Evolutionary conservation across 2,329 filamentous ascomycete species (phyloP).

Genomic region (Ceratocystis lukuohia): DNA sequence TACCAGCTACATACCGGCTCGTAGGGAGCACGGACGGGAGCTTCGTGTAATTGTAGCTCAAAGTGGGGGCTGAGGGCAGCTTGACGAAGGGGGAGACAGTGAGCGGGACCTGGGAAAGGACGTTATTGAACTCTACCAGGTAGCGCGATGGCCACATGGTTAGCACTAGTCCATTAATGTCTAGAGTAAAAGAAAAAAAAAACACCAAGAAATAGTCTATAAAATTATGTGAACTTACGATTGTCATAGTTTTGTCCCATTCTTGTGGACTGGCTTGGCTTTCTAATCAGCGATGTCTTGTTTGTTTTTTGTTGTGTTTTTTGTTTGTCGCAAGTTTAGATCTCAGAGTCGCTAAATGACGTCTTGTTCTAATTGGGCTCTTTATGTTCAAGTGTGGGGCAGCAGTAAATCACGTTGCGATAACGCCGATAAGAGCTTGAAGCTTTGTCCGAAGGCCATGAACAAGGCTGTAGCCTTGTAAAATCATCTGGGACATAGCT

Average conservation of each 20-base stretch:
- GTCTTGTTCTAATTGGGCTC: constrained; percentile 6
- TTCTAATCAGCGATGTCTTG: not conserved
- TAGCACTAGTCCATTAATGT: not conserved
- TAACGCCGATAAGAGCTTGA: constrained; percentile 20
- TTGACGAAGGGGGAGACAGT: constrained; percentile 90
- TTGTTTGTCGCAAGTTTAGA: not conserved
- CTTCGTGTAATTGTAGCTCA: constrained; percentile 89
- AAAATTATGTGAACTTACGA: constrained; percentile 24
- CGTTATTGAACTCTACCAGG: constrained; percentile 57
- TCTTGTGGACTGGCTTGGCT: not conserved
- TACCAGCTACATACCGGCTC: constrained; percentile 30
- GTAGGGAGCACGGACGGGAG: constrained; percentile 71
- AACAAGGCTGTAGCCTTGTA: constrained; percentile 17
- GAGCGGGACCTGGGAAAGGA: constrained; percentile 82
- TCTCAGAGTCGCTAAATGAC: constrained; percentile 11
- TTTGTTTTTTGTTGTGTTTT: not conserved
- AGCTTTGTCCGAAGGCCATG: not conserved
- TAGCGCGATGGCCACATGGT: not conserved
- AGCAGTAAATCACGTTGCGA: constrained; percentile 20
- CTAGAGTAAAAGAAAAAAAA: not conserved
- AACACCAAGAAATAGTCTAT: not conserved
- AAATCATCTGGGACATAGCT: not conserved
- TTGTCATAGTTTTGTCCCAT: constrained; percentile 22
- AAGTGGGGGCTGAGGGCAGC: constrained; percentile 74
- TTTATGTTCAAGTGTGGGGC: not conserved